Evolutionary conservation across 768 basidiomycete genomes (phyloP), one percentile per base, ranked within the genome.

Genomic region (Amanita thiersii): DNA sequence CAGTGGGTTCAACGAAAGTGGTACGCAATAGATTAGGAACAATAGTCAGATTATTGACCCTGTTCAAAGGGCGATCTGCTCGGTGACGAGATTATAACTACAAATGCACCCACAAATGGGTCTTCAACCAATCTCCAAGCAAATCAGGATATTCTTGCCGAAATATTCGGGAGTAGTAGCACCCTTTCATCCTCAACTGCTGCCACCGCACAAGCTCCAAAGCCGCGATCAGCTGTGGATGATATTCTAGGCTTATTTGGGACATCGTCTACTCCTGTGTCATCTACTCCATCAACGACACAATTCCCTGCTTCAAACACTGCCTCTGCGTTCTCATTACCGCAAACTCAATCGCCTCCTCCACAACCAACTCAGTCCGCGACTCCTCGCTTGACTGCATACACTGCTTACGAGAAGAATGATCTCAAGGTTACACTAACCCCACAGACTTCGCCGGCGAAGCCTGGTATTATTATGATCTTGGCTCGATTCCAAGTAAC

Each of bases 181-280:
- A 15, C 24, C 9, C 58, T 63, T 20, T 49, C 61, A 12, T 50
- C 71, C 7, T 44, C 70, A 59, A 56, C 66, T 23, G 42, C 69
- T 3, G 37, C 68, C 0, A 48, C 73, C 2, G 50, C 75, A 4
- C 54, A 75, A 5, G 58, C 72, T 0, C 57, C 70, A 25, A 57
- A 77, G 19, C 65, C 75, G 35, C 70, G 75, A 50, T 73, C 69
- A 42, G 77, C 78, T 9, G 79, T 92, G 33, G 79, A 92, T 52
- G 93, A 97, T 59, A 97, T 98, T 50, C 79, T 97, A 47, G 80
- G 86, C 19, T 72, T 98, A 15, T 98, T 97, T 55, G 83, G 77
- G 21, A 60, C 77, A 5, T 51, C 64, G 0, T 46, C 66, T 10
- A 50, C 66, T 17, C 47, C 69, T 6, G 45, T 54, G 18, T 50